Percentiles rank a stretch among this genome's conserved stretches.
Evolutionary conservation across 2,329 filamentous ascomycete species (phyloP).

Genomic region (Tolypocladium tropicale): DNA sequence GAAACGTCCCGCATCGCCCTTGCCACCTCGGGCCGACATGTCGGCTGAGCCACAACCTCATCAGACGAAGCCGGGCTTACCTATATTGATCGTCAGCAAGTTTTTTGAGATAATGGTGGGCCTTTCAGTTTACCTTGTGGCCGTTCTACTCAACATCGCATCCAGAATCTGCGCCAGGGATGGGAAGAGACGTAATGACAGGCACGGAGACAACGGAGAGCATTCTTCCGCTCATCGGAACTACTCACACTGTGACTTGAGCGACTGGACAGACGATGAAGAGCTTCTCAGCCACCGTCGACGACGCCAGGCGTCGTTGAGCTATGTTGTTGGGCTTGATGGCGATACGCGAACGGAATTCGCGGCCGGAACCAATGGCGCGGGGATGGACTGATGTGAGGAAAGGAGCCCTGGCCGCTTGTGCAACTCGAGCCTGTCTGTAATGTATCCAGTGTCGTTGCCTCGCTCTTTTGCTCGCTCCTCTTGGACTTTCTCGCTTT

Average conservation of each 20-base stretch:
- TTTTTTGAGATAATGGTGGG: slow-evolving; percentile 68
- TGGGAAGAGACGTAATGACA: slow-evolving; percentile 51
- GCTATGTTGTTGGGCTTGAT: not conserved
- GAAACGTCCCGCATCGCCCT: not conserved
- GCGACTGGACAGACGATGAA: slow-evolving; percentile 45
- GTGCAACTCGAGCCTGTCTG: not conserved
- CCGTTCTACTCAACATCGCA: slow-evolving; percentile 72
- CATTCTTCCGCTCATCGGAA: slow-evolving; percentile 51
- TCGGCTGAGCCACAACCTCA: not conserved
- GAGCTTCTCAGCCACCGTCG: not conserved
- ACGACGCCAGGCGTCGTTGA: not conserved
- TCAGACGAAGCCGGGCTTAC: slow-evolving; percentile 2
- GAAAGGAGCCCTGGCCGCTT: not conserved
- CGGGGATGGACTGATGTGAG: not conserved
- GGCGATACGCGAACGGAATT: not conserved
- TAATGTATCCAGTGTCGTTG: not conserved
- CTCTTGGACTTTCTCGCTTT: not conserved
- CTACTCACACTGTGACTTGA: slow-evolving; percentile 45
- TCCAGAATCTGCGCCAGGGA: slow-evolving; percentile 58
- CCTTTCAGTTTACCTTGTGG: slow-evolving; percentile 69
- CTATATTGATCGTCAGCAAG: slow-evolving; percentile 58
- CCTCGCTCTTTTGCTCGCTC: not conserved
- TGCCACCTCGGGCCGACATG: not conserved
- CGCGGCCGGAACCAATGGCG: not conserved
- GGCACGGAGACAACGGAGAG: slow-evolving; percentile 42